Percentiles rank a stretch among this genome's conserved stretches.
phyloP scores from a whole-genome alignment of 441 rosid species.

The Kokia cookei region DNA sequence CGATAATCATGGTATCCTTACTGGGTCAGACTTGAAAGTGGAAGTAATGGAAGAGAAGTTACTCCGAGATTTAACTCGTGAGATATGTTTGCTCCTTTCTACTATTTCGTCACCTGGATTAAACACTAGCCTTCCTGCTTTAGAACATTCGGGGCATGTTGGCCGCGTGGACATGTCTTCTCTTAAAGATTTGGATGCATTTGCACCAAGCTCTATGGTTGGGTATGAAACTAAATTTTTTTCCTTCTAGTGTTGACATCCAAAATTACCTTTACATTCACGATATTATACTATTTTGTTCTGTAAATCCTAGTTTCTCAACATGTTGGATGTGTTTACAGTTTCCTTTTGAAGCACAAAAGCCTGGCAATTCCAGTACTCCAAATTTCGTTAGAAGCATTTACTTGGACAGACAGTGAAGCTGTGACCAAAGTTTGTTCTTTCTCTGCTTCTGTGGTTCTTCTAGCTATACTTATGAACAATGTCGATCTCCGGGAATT shows the following conservation, averaged over 20 bases:
- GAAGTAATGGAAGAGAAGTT: conserved; percentile 99
- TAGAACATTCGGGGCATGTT: conserved; percentile 75
- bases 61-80: conserved; percentile 88
- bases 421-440: conserved; percentile 70
- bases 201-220: conserved; percentile 64
- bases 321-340: conserved; percentile 22
- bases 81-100: conserved; percentile 69
- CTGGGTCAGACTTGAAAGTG: conserved; percentile 77
- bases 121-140: conserved; percentile 64
- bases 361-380: conserved; percentile 65
- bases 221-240: conserved; percentile 44
- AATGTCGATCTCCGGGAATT: conserved; percentile 62
- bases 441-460: conserved; percentile 65
- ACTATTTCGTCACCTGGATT: conserved; percentile 66
- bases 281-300: background rate
- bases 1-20: conserved; percentile 52
- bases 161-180: conserved; percentile 55
- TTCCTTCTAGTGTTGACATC: background rate
- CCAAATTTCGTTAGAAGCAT: conserved; percentile 69
- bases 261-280: background rate
- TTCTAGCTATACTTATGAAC: conserved; percentile 61
- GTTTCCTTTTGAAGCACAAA: conserved; percentile 78
- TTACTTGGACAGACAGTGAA: conserved; percentile 93
- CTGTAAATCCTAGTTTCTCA: background rate
- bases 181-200: conserved; percentile 62